A percentile compares a stretch with the other conserved stretches of the same genome.
Conservation (phyloP, 2,329 filamentous ascomycete species). For the Blastomyces parvus region DNA sequence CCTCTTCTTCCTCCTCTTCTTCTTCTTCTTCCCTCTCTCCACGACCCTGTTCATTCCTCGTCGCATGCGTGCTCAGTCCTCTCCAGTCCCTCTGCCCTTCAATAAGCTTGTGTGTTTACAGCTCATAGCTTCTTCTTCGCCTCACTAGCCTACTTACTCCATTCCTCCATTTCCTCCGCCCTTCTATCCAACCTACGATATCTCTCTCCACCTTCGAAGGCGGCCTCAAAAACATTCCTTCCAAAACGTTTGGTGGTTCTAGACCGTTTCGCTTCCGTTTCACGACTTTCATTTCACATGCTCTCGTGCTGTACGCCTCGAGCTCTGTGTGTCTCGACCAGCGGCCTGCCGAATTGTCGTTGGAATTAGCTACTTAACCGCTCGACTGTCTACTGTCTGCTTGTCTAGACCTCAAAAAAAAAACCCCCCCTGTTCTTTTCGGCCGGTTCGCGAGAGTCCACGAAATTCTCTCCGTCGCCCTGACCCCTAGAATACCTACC, state of each 20-base stretch:
- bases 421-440: not conserved
- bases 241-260: not conserved
- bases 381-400: not conserved
- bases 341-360: not conserved
- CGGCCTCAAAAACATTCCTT: not conserved
- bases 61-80: not conserved
- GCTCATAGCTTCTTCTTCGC: not conserved
- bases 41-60: not conserved
- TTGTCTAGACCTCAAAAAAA: not conserved
- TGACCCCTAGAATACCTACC: no score
- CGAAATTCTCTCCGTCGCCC: not conserved
- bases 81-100: not conserved
- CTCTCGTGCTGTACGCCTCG: not conserved
- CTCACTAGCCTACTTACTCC: not conserved
- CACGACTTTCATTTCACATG: not conserved
- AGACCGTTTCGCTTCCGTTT: constrained; percentile 1
- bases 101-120: not conserved
- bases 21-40: not conserved
- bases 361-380: not conserved
- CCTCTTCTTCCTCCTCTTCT: not conserved
- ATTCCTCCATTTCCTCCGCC: constrained; percentile 9
- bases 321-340: not conserved
- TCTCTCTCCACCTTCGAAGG: not conserved
- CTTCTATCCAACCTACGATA: constrained; percentile 11
- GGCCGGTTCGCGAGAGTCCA: no score